Evolutionary conservation across 768 basidiomycete genomes (phyloP), one percentile per base, ranked within the genome.

Genomic region (Cyclocybe cylindracea): DNA sequence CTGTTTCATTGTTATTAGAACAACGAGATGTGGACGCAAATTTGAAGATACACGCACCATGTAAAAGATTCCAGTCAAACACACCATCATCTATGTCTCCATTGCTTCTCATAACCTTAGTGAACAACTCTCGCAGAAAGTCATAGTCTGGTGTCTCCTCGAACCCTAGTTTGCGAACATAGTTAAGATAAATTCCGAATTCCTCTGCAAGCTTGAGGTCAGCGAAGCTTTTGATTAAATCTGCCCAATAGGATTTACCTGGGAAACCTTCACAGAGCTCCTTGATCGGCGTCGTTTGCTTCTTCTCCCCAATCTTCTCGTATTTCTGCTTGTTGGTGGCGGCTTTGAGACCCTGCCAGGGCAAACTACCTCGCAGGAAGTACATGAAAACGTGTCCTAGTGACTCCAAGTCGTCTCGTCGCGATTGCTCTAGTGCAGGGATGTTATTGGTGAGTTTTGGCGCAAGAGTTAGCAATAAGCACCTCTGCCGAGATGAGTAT

Each of bases 291-390:
- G 97, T 98, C 10, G 90, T 91, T 76, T 98, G 97, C 80, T 94
- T 99, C 87, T 99, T 99, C 79, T 99, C 96, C 57, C 96, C 96
- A 69, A 99, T 99, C 80, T 98, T 99, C 79, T 99, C 96, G 75
- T 99, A 99, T 79, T 98, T 93, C 70, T 98, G 97, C 78, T 99
- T 99, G 79, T 99, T 98, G 45, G 95, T 99, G 29, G 97, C 97
- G 33, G 97, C 97, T 74, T 98, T 98, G 51, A 99, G 82, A 51
- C 97, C 97, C 67, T 99, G 97, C 97, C 97, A 99, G 18, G 97
- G 97, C 47, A 99, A 67, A 61, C 94, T 96, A 16, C 97, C 97
- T 47, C 97, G 84, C 46, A 98, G 72, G 74, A 99, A 98, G 77
- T 99, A 99, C 91, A 99, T 97, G 77, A 99, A 99, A 61, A 99